phyloP scores from a whole-genome alignment of 2,329 filamentous ascomycete genomes.

The Talaromyces atroroseus region DNA sequence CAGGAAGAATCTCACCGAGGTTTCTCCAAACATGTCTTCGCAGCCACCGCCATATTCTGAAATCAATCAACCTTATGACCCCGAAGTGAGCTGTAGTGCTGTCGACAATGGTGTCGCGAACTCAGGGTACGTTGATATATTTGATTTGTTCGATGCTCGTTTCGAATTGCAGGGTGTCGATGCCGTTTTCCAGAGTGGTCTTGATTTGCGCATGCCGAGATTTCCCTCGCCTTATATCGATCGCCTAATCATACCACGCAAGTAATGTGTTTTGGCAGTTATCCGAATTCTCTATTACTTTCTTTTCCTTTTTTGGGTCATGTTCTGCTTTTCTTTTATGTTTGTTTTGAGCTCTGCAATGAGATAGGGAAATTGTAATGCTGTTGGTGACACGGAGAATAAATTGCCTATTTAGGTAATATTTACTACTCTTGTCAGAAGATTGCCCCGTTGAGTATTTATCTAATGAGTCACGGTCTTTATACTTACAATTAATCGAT shows the following conservation, averaged over 20 bases:
- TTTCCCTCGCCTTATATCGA: not conserved
- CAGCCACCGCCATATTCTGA: not conserved
- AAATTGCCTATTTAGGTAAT: not conserved
- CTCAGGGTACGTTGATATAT: not conserved
- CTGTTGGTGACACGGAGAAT: not conserved
- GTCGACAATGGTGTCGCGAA: not conserved
- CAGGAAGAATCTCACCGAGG: not conserved
- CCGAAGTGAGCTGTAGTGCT: not conserved
- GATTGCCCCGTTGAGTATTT: not conserved
- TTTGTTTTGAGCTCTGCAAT: not conserved
- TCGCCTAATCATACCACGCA: not conserved
- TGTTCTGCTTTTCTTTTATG: not conserved
- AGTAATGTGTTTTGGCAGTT: not conserved
- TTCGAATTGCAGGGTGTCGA: conserved; percentile 4
- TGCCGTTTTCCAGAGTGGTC: conserved; percentile 4
- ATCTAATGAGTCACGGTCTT: not conserved
- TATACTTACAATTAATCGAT: not conserved
- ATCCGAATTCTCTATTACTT: not conserved
- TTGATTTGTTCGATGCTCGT: conserved; percentile 5
- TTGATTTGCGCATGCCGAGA: conserved; percentile 4
- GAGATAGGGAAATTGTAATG: not conserved
- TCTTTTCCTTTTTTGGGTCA: not conserved
- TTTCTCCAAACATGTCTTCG: not conserved
- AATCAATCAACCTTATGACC: not conserved
- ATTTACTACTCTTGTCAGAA: not conserved